Base-by-base conservation (phyloP, 495 filamentous ascomycete species). In the Achaetomiella virescens region DNA sequence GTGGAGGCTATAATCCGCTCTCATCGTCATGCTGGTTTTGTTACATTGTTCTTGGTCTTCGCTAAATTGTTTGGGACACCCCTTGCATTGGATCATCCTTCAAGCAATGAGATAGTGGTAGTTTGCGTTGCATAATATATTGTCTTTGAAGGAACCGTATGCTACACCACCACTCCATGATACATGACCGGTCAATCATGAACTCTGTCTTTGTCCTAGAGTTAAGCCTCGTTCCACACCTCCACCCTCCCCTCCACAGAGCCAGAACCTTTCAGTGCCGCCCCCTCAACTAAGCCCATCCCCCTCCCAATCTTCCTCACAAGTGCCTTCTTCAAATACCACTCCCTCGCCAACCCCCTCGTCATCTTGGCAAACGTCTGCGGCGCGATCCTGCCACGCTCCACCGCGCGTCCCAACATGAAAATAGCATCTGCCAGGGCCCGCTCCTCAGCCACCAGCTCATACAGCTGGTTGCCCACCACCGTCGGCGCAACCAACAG, bases 401-500 rank as follows among this genome's bases (percentile, higher is more conserved):
- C 91, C 36, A 97, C 75, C 12, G 87, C 93, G 41, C 84, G 76
- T 24, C 90, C 89, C 38, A 98, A 77, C 22, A 91, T 84, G 62
- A 89, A 93, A 58, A 96, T 83, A 22, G 87, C 87, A 60, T 96
- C 91, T 50, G 84, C 86, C 36, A 93, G 78, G 7, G 85, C 89
- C 47, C 84, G 78, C 66, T 95, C 92, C 67, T 97, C 93, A 1
- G 89, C 86, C 21, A 89, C 87, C 2, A 91, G 74, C 54, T 86
- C 84, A 69, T 96, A 98, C 52, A 98, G 72, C 77, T 98, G 93
- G 61, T 87, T 88, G 7, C 86, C 90, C 20, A 96, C 91, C 3
- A 97, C 88, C 0, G 91, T 95, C 1, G 91, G 89, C 6, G 91
- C 91, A n/a, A 97, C 89, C 10, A 98, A 77, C 31, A 97, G 76